Evolutionary conservation across 345 rosid genomes (phyloP).

Genomic region (Corymbia maculata): DNA sequence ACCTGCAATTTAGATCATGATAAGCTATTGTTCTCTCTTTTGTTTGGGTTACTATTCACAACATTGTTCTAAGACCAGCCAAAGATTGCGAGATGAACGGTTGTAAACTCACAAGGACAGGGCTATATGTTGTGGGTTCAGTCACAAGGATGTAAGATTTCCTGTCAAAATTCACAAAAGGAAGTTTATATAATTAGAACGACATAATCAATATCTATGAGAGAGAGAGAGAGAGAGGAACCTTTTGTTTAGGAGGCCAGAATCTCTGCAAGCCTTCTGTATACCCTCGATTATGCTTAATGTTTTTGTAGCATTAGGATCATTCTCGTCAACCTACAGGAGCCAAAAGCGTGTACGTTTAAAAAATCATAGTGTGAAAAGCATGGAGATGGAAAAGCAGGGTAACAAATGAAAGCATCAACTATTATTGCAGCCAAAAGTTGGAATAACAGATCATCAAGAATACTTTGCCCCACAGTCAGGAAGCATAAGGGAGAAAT

Average conservation of each 20-base stretch:
- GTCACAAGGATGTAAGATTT: conserved; percentile 26
- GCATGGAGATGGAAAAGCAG: background rate
- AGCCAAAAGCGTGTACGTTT: background rate
- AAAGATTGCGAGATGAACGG: background rate
- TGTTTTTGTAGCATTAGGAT: conserved; percentile 62
- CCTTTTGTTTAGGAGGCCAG: conserved; percentile 53
- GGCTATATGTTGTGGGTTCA: conserved; percentile 4
- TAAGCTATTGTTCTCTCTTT: background rate
- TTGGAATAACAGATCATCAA: background rate
- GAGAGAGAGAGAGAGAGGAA: background rate
- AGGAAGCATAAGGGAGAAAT: background rate
- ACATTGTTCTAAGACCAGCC: background rate
- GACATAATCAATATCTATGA: background rate
- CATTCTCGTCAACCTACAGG: conserved; percentile 51
- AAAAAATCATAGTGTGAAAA: background rate
- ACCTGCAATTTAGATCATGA: background rate
- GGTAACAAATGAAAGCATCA: background rate
- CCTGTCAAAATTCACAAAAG: background rate
- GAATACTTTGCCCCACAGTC: background rate
- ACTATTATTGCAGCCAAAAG: background rate
- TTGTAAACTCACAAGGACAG: conserved; percentile 14
- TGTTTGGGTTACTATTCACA: background rate
- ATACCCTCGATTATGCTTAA: conserved; percentile 46
- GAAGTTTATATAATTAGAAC: background rate
- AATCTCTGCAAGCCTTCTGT: conserved; percentile 51